Percentiles rank a stretch among this genome's conserved stretches.
Evolutionary conservation across 345 rosid genomes (phyloP).

Genomic region (Eucalyptus pauciflora): DNA sequence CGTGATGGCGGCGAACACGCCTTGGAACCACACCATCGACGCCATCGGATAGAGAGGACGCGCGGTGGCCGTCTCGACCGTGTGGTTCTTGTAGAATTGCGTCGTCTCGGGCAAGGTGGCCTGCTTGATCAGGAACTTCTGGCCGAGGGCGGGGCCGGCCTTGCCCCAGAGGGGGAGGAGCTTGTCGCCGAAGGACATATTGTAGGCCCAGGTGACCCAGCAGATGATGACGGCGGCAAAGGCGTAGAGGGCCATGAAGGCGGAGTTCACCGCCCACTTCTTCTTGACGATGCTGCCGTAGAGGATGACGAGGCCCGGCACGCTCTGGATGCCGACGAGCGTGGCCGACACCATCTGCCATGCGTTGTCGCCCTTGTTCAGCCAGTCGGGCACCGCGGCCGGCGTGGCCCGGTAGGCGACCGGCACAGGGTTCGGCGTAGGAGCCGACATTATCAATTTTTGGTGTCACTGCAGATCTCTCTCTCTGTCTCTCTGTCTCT

Average conservation of each 20-base stretch:
- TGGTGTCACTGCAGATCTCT: not conserved
- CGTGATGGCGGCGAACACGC: conserved; percentile 26
- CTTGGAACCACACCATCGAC: conserved; percentile 27
- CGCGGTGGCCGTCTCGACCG: not conserved
- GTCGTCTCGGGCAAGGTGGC: not conserved
- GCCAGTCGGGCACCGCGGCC: conserved; percentile 17
- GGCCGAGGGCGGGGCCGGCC: conserved; percentile 9
- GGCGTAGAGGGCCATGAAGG: conserved; percentile 41
- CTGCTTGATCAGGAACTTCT: conserved; percentile 4
- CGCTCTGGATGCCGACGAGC: conserved; percentile 26
- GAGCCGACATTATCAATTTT: not conserved
- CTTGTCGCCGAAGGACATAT: conserved; percentile 14
- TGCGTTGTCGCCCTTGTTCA: conserved; percentile 37
- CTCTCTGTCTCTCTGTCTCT: not conserved
- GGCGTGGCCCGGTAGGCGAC: not conserved
- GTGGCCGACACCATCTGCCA: conserved; percentile 37
- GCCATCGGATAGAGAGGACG: conserved; percentile 9
- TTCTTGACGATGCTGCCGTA: conserved; percentile 29
- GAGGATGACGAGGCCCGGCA: conserved; percentile 27
- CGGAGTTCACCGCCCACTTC: conserved; percentile 33
- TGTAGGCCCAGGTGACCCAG: conserved; percentile 31
- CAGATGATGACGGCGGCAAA: conserved; percentile 25
- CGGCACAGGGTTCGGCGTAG: not conserved
- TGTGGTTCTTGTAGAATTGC: not conserved
- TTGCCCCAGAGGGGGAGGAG: conserved; percentile 9